These are phyloP conservation scores for Tetrahymena elliotti DNA, from an alignment of 73 alveolate genomes.

Conservation along the genomic window DNA sequence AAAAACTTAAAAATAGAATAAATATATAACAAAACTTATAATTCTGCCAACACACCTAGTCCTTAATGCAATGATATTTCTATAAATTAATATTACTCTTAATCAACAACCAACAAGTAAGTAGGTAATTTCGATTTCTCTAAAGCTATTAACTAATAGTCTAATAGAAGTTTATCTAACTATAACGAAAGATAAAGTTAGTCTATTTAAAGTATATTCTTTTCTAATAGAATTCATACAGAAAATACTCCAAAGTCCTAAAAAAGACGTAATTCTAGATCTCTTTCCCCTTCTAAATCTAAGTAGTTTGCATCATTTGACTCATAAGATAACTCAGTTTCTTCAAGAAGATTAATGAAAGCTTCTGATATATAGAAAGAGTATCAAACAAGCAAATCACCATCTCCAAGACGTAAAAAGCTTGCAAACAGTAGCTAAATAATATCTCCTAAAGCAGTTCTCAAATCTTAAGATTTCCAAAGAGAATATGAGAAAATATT, in stretches of 20 bases:
- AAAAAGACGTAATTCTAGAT: not conserved
- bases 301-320: not conserved
- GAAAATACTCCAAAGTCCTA: not conserved
- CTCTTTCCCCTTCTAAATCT: not conserved
- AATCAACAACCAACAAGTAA: not conserved
- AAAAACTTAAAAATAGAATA: not conserved
- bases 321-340: not conserved
- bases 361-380: not conserved
- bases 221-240: not conserved
- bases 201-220: not conserved
- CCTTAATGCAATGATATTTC: not conserved
- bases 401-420: not conserved
- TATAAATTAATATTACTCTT: not conserved
- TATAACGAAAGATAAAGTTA: not conserved
- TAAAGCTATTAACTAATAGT: not conserved
- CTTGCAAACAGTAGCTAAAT: not conserved
- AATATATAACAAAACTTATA: not conserved
- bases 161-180: not conserved
- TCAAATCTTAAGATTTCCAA: not conserved
- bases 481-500: not conserved
- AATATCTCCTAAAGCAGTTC: not conserved
- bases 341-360: not conserved
- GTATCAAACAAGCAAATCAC: not conserved
- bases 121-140: not conserved
- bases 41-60: not conserved